Evolutionary conservation across 495 filamentous ascomycete genomes (phyloP).

Genomic region (Choiromyces venosus): DNA sequence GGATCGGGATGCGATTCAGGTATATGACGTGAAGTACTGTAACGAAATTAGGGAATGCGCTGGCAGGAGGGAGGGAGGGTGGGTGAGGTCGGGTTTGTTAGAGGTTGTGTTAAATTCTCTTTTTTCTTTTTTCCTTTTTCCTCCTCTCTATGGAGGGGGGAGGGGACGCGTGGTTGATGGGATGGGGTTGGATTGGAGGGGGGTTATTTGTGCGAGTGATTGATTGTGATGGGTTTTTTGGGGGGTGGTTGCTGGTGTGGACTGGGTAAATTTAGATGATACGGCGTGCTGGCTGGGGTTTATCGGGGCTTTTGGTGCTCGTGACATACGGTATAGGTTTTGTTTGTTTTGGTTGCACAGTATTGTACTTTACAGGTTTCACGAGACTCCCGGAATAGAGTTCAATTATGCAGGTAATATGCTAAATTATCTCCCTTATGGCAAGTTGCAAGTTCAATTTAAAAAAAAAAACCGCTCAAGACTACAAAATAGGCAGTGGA

Average conservation of each 20-base stretch:
- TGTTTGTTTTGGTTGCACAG: background rate
- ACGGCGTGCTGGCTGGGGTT: slow-evolving; percentile 2
- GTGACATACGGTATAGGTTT: background rate
- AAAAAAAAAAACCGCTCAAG: background rate
- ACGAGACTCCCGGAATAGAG: too few species aligned
- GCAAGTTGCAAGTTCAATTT: background rate
- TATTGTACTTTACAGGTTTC: too few species aligned
- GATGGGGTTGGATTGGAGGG: background rate
- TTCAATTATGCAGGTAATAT: background rate
- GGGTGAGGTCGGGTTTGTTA: background rate
- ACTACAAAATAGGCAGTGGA: background rate
- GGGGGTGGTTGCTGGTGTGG: background rate
- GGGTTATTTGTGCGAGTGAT: slow-evolving; percentile 13
- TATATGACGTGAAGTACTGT: background rate
- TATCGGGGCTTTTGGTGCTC: background rate
- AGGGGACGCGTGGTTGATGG: background rate
- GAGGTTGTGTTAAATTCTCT: background rate
- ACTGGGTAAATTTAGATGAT: background rate
- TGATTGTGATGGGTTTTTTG: background rate
- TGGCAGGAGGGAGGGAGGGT: background rate
- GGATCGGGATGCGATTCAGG: background rate
- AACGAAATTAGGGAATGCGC: background rate
- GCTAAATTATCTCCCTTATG: background rate
- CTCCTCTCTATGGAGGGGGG: background rate
- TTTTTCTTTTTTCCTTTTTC: background rate